phyloP scores from a whole-genome alignment of 148 eudicot genomes.

The Diospyros kaki region DNA sequence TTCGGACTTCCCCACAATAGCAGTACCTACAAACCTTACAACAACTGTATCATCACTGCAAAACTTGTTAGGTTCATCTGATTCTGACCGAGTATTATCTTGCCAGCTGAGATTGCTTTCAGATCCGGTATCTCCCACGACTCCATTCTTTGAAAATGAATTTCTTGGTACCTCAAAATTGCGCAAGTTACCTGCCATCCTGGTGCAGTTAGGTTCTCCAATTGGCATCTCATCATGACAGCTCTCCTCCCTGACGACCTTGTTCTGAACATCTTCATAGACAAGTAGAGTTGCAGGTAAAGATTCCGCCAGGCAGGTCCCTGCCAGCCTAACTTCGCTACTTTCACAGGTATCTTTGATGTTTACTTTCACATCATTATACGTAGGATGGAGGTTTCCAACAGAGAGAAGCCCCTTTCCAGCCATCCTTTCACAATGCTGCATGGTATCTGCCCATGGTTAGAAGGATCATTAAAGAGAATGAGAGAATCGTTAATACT shows the following conservation, averaged over 20 bases:
- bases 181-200: neutral
- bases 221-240: neutral
- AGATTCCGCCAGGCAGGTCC: conserved; percentile 13
- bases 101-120: conserved; percentile 12
- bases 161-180: neutral
- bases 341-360: conserved; percentile 14
- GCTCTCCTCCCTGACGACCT: conserved; percentile 6
- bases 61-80: conserved; percentile 27
- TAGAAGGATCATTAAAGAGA: conserved; percentile 11
- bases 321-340: conserved; percentile 13
- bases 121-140: conserved; percentile 1
- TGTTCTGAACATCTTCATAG: conserved; percentile 9
- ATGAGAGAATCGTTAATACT: neutral
- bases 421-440: conserved; percentile 42
- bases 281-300: conserved; percentile 12
- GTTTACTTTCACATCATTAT: conserved; percentile 18
- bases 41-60: conserved; percentile 65
- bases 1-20: conserved; percentile 62
- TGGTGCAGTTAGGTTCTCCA: conserved; percentile 5
- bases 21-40: conserved; percentile 71
- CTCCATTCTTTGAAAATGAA: conserved; percentile 10
- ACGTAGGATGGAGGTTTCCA: conserved; percentile 16
- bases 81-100: conserved; percentile 14
- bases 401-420: conserved; percentile 35
- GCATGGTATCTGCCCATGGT: conserved; percentile 20